Evolutionary conservation across 352 stramenopile species (phyloP).

Genomic region (Globisporangium heterothallicum): DNA sequence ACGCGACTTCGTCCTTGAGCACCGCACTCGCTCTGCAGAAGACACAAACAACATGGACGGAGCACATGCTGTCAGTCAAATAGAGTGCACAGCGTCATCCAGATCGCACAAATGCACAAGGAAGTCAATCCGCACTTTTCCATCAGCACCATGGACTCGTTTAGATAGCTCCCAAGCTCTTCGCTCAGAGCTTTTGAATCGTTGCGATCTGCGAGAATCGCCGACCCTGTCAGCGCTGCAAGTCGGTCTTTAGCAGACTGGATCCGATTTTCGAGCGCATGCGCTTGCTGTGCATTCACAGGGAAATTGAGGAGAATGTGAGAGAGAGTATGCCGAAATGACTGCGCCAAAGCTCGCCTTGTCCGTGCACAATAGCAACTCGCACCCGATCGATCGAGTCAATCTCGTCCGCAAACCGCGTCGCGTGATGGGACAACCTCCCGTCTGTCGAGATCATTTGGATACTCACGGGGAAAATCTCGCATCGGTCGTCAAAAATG

Average conservation of each 20-base stretch:
- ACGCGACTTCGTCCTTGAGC: slow-evolving; percentile 25
- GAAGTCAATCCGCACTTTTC: slow-evolving; percentile 16
- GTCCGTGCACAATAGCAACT: neutral
- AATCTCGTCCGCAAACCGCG: slow-evolving; percentile 8
- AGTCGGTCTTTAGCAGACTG: slow-evolving; percentile 9
- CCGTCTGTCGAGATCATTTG: slow-evolving; percentile 11
- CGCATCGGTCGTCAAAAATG: slow-evolving; percentile 19
- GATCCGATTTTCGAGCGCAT: slow-evolving; percentile 15
- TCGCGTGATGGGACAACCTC: neutral
- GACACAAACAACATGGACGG: neutral
- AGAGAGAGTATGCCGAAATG: neutral
- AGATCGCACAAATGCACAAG: neutral
- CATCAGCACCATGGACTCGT: slow-evolving; percentile 25
- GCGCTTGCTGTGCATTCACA: slow-evolving; percentile 10
- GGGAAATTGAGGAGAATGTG: neutral
- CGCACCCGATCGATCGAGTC: slow-evolving; percentile 10
- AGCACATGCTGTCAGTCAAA: neutral
- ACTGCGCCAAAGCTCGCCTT: neutral
- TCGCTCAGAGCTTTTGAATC: slow-evolving; percentile 22
- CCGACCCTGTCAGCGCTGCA: neutral
- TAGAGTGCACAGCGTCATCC: neutral
- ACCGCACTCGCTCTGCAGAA: slow-evolving; percentile 22
- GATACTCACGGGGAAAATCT: slow-evolving; percentile 20
- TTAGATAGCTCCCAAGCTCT: slow-evolving; percentile 21
- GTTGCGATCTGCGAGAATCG: neutral